Percentiles rank a stretch among this genome's conserved stretches.
Evolutionary conservation across 1,284 basidiomycete genomes (phyloP).

Genomic region (Trametes hirsuta): DNA sequence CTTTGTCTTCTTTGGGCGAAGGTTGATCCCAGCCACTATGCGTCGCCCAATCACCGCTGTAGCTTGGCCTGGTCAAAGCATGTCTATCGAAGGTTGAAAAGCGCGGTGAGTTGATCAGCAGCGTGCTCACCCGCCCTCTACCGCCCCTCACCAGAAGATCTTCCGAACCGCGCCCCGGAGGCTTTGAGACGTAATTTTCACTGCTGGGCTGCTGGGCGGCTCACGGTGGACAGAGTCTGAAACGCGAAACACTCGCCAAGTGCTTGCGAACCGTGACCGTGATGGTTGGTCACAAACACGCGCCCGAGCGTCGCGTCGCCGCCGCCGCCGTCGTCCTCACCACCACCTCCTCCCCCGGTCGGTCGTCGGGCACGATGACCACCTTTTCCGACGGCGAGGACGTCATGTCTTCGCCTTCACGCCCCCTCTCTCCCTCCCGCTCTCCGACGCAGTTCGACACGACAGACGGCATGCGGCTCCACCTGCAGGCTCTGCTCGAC

Average conservation of each 20-base stretch:
- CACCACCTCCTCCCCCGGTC: slow-evolving; percentile 25
- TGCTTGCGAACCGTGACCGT: slow-evolving; percentile 4
- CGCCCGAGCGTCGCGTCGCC: slow-evolving; percentile 13
- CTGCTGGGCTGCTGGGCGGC: background rate
- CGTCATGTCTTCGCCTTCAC: slow-evolving; percentile 26
- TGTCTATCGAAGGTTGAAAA: too few relatives aligned
- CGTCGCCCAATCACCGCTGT: too few relatives aligned
- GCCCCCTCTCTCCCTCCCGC: slow-evolving; percentile 7
- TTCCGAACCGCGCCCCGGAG: background rate
- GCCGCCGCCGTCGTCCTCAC: slow-evolving; percentile 13
- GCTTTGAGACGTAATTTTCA: background rate
- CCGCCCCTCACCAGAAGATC: background rate
- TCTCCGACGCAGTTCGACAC: slow-evolving; percentile 43
- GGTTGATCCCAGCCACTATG: too few relatives aligned
- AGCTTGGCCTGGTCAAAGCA: too few relatives aligned
- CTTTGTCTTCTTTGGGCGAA: too few relatives aligned
- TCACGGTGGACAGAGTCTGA: too few relatives aligned
- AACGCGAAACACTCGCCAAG: background rate
- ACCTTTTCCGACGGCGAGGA: slow-evolving; percentile 42
- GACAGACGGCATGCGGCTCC: slow-evolving; percentile 67
- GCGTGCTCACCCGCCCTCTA: background rate
- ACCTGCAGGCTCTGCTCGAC: slow-evolving; percentile 83
- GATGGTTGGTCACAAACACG: slow-evolving; percentile 8
- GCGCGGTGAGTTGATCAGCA: background rate
- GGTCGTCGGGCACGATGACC: slow-evolving; percentile 37